Evolutionary conservation across 352 stramenopile genomes (phyloP), one percentile per base, ranked within the genome.

Genomic region (Thalassiosira hispida): DNA sequence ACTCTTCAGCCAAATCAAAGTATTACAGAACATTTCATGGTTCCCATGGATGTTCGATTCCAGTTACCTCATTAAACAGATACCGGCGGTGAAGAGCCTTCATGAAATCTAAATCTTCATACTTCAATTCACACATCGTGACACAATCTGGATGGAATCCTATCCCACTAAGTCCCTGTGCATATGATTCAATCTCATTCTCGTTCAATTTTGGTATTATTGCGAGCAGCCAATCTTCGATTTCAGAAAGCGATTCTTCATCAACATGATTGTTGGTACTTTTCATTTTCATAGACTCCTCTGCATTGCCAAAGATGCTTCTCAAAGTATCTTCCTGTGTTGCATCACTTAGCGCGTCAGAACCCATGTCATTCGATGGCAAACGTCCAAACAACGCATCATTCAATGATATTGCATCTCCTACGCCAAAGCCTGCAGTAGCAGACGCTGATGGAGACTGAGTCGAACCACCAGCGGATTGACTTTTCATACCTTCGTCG

Each of bases 101-200:
- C 73, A 81, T 81, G 44, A 81, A 81, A 22, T 22, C n/a, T 12
- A 81, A 42, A 72, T 81, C 73, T 40, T 81, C 73, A 7, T 55
- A 62, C 3, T 46, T 53, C 12, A 81, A 47, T 53, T 76, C 73
- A 62, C 57, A 66, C 59, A 60, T 44, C 20, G 73, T 73, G 1
- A 68, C 57, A 55, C 73, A 81, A 20, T 66, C 44, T 2, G 73
- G 73, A 64, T 81, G 25, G 22, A 81, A 81, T 22, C 73, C 73
- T 38, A 81, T 73, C 2, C 14, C 29, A 47, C 51, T 16, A 2
- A 81, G 38, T 8, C 23, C 47, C n/a, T 38, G 29, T 25, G 73
- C 31, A 52, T 81, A 81, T 1, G n/a, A 31, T 20, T 68, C 56
- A n/a, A 59, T 8, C 42, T 81, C 55, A 25, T 52, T 12, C 23